phyloP scores from a whole-genome alignment of 805 yeast species.

The Candida patagonica region DNA sequence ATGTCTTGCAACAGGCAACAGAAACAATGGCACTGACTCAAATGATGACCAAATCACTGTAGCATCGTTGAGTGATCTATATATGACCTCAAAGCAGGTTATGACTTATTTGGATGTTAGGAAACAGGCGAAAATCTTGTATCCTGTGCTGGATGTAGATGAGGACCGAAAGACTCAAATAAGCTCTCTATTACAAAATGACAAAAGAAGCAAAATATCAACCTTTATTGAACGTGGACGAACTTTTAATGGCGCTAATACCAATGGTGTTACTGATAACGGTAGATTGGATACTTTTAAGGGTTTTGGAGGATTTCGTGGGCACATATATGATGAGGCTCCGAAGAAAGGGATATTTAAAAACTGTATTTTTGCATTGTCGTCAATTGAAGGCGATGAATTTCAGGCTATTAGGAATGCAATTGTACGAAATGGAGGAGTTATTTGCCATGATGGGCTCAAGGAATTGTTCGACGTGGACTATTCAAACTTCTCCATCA shows the following conservation, averaged over 20 bases:
- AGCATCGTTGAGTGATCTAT: constrained; percentile 7
- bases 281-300: neutral
- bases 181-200: neutral
- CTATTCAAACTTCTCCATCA: constrained; percentile 1
- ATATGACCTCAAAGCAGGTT: constrained; percentile 8
- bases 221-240: neutral
- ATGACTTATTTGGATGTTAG: constrained; percentile 3
- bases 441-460: constrained; percentile 14
- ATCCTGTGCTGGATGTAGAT: neutral
- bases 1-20: neutral
- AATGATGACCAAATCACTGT: neutral
- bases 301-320: neutral
- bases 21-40: neutral
- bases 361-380: constrained; percentile 14
- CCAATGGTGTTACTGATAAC: neutral
- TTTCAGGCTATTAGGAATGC: constrained; percentile 1
- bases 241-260: neutral
- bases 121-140: neutral
- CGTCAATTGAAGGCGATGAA: constrained; percentile 13
- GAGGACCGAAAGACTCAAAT: neutral
- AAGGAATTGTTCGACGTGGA: constrained; percentile 13
- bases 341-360: constrained; percentile 9
- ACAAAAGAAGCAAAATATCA: neutral
- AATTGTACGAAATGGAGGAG: constrained; percentile 16
- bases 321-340: neutral